phyloP scores from a whole-genome alignment of 106 monocot genomes.

The Dioscorea zingiberensis region DNA sequence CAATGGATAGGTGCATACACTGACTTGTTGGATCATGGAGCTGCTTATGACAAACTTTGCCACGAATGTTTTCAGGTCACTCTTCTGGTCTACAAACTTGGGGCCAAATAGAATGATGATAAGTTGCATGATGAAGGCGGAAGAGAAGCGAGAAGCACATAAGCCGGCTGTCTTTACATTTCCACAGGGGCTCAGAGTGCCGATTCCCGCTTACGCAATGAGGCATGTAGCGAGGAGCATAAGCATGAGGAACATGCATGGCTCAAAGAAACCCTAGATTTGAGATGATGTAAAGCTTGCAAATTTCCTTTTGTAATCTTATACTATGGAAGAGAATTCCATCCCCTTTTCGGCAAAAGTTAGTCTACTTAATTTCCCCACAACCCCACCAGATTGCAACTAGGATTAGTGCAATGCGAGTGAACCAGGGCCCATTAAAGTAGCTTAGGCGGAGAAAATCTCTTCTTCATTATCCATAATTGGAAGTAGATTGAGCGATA shows the following conservation, averaged over 20 bases:
- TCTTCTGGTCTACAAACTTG: conserved; percentile 12
- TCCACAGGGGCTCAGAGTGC: conserved; percentile 54
- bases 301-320: conserved; percentile 36
- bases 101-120: conserved; percentile 48
- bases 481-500: conserved; percentile 43
- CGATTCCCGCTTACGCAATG: conserved; percentile 41
- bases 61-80: conserved; percentile 15
- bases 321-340: conserved; percentile 25
- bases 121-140: conserved; percentile 38
- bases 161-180: conserved; percentile 31
- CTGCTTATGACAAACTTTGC: conserved; percentile 24
- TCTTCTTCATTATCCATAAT: conserved; percentile 25
- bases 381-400: conserved; percentile 59
- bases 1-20: conserved; percentile 60
- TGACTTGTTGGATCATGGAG: conserved; percentile 12
- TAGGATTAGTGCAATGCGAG: conserved; percentile 47
- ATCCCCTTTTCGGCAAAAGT: conserved; percentile 32
- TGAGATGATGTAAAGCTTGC: conserved; percentile 67
- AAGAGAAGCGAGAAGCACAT: conserved; percentile 33
- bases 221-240: conserved; percentile 47
- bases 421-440: conserved; percentile 91
- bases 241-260: conserved; percentile 40
- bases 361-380: conserved; percentile 46
- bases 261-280: conserved; percentile 80
- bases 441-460: conserved; percentile 43